Evolutionary conservation across 345 rosid genomes (phyloP).

Genomic region (Nephelium lappaceum): DNA sequence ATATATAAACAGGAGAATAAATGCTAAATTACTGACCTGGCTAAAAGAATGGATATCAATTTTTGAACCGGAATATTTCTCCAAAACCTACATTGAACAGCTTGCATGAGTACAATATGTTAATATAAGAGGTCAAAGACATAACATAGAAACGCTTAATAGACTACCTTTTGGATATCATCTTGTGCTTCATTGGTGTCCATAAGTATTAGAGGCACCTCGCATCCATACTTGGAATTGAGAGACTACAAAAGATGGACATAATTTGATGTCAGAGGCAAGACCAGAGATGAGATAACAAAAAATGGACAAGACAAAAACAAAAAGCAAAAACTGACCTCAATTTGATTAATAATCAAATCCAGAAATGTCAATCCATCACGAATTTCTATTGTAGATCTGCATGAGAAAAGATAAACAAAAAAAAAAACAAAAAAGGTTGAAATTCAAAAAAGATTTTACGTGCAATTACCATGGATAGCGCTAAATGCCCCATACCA

Average conservation of each 20-base stretch:
- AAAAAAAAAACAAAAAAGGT: not conserved
- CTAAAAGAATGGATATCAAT: slow-evolving; percentile 43
- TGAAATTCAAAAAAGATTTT: not conserved
- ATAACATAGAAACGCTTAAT: slow-evolving; percentile 10
- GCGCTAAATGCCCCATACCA: not conserved
- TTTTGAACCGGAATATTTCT: slow-evolving; percentile 42
- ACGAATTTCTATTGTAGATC: slow-evolving; percentile 50
- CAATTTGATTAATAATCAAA: slow-evolving; percentile 46
- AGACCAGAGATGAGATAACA: not conserved
- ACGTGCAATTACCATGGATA: not conserved
- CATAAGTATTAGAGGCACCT: slow-evolving; percentile 50
- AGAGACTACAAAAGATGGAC: slow-evolving; percentile 41
- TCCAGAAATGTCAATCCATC: slow-evolving; percentile 50
- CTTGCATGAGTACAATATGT: slow-evolving; percentile 22
- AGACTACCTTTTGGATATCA: slow-evolving; percentile 47
- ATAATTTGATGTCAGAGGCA: slow-evolving; percentile 12
- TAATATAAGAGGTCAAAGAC: slow-evolving; percentile 7
- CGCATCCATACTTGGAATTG: slow-evolving; percentile 55
- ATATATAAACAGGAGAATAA: slow-evolving; percentile 7
- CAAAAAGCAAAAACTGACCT: slow-evolving; percentile 35
- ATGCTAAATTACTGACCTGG: slow-evolving; percentile 34
- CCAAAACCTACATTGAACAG: slow-evolving; percentile 44
- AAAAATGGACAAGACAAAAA: not conserved
- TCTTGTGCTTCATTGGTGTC: slow-evolving; percentile 38
- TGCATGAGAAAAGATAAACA: slow-evolving; percentile 16